Evolutionary conservation across 768 basidiomycete genomes (phyloP), one percentile per base, ranked within the genome.

Genomic region (Amanita exitialis): DNA sequence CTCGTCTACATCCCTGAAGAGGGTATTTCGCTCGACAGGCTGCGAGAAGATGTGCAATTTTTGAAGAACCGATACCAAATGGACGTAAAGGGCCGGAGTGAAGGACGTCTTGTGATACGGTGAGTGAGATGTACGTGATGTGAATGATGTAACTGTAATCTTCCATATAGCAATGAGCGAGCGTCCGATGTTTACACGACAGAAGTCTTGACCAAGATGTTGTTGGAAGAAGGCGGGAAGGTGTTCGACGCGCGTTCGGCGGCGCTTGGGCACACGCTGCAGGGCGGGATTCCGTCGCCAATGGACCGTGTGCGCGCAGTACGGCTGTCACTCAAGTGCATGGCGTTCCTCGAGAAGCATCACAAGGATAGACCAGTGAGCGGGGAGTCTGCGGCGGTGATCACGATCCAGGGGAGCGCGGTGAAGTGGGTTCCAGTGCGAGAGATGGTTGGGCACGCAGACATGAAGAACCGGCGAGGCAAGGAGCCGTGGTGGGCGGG

Each of bases 251-350:
- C 96, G 16, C 86, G 96, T 44, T 88, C 83, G 16, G 96, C 95
- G n/a, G 87, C 91, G 1, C 80, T 99, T 16, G 96, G 96, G 13
- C 96, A 99, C 69, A 98, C 94, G 4, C 71, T 99, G 2, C 96
- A 99, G 61, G 96, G 96, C 6, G 93, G 93, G 2, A 82, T 91
- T 15, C 96, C 96, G 4, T 96, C 95, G 0, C 96, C 96, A 0
- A 76, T 90, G 59, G 96, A 98, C 69, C 89, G 95, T 46, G 82
- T 86, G 0, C 87, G 91, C 23, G 96, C 91, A 3, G 84, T 87
- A 6, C 86, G 96, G 28, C 77, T 97, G 39, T 82, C 95, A 6
- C 72, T 95, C 55, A 85, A 90, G 58, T 95, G 90, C 70, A 93
- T 99, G 90, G 71, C 82, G 30, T 98, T 96, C 78, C 75, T 98